Evolutionary conservation across 1,284 basidiomycete species (phyloP).

Genomic region (Retiboletus flavoniger): DNA sequence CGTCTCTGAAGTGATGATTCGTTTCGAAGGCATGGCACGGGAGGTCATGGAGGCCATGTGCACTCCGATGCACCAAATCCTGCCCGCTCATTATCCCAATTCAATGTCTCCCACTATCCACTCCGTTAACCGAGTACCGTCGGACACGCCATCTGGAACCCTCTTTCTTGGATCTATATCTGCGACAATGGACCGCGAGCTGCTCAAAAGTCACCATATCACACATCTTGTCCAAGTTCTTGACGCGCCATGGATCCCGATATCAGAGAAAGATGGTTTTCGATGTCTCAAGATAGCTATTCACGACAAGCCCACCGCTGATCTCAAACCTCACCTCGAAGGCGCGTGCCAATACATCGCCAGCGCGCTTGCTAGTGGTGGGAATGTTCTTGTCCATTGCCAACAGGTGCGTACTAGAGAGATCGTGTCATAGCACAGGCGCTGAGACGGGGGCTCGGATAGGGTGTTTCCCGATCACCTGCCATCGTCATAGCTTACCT

Average conservation of each 20-base stretch:
- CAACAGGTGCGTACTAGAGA: constrained; percentile 51
- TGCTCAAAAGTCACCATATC: constrained; percentile 51
- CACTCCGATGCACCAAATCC: constrained; percentile 73
- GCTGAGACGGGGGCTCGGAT: constrained; percentile 7
- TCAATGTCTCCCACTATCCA: constrained; percentile 23
- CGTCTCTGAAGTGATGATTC: constrained; percentile 53
- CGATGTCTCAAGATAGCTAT: constrained; percentile 65
- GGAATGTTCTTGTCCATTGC: constrained; percentile 64
- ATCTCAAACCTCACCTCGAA: constrained; percentile 55
- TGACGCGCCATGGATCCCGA: constrained; percentile 66
- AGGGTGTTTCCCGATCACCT: constrained; percentile 68
- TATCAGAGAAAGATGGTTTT: constrained; percentile 56
- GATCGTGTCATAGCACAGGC: background rate
- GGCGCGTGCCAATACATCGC: constrained; percentile 57
- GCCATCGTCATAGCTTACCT: constrained; percentile 69
- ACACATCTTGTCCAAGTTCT: constrained; percentile 67
- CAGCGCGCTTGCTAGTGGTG: constrained; percentile 45
- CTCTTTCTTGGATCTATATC: constrained; percentile 57
- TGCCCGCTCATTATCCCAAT: constrained; percentile 41
- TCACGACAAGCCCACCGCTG: constrained; percentile 53
- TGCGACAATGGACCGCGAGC: constrained; percentile 49
- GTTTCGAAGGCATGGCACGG: constrained; percentile 64
- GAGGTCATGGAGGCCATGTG: constrained; percentile 78
- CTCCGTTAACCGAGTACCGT: constrained; percentile 20
- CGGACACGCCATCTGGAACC: constrained; percentile 33